A percentile compares a stretch with the other conserved stretches of the same genome.
Conservation (phyloP, 2,329 filamentous ascomycete species). For the Fusarium setosum region DNA sequence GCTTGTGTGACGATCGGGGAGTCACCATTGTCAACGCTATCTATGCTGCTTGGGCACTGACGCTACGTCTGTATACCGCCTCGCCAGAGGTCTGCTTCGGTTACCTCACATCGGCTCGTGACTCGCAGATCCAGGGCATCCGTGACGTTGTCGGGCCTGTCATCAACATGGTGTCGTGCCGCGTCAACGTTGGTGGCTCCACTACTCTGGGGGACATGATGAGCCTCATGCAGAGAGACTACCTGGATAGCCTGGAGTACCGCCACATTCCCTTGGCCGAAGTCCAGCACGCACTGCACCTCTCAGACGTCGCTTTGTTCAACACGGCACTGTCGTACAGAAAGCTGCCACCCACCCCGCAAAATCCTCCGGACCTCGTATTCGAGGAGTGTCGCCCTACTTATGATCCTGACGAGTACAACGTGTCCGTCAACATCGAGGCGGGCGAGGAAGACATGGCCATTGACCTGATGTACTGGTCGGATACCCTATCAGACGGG, state of each 20-base stretch:
- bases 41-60: conserved; percentile 37
- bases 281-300: conserved; percentile 36
- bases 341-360: conserved; percentile 21
- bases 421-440: conserved; percentile 36
- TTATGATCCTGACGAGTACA: conserved; percentile 37
- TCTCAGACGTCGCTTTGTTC: conserved; percentile 35
- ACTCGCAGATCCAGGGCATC: conserved; percentile 59
- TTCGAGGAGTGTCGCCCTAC: conserved; percentile 40
- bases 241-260: conserved; percentile 26
- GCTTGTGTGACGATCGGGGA: conserved; percentile 16
- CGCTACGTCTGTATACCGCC: conserved; percentile 52
- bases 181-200: conserved; percentile 48
- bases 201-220: conserved; percentile 5
- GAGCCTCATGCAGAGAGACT: conserved; percentile 20
- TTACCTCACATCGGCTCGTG: conserved; percentile 63
- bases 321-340: conserved; percentile 40
- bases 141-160: conserved; percentile 62
- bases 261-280: conserved; percentile 25
- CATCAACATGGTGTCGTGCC: conserved; percentile 67
- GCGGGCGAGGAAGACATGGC: conserved; percentile 32
- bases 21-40: conserved; percentile 34
- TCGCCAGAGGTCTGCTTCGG: conserved; percentile 63
- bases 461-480: conserved; percentile 40
- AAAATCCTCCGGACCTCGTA: conserved; percentile 20
- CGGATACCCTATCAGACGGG: conserved; percentile 27